Conservation (phyloP, 805 yeast genomes). For the Wickerhamia fluorescens region DNA sequence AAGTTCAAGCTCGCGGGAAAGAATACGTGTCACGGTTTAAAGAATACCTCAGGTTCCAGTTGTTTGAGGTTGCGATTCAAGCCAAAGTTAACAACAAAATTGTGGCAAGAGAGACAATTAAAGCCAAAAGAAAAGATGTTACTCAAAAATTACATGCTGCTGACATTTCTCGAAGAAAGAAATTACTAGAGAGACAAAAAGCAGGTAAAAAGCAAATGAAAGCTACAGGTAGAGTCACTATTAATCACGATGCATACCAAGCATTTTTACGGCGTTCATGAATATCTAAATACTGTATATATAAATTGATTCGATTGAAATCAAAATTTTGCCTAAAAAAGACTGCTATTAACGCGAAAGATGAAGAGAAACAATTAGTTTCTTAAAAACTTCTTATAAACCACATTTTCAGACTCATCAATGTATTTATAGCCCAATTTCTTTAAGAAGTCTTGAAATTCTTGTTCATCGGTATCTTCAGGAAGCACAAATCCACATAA, state of each 20-base stretch:
- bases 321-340: neutral
- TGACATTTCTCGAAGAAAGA: slow-evolving; percentile 84
- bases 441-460: slow-evolving; percentile 61
- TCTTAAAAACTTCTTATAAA: slow-evolving; percentile 70
- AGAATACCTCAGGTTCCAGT: slow-evolving; percentile 70
- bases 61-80: slow-evolving; percentile 89
- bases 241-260: slow-evolving; percentile 83
- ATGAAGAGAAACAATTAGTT: slow-evolving; percentile 1
- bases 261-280: slow-evolving; percentile 48
- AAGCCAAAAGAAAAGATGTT: slow-evolving; percentile 93
- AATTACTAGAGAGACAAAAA: slow-evolving; percentile 79
- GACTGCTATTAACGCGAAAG: neutral
- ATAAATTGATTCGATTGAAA: neutral
- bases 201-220: slow-evolving; percentile 88
- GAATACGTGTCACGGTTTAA: slow-evolving; percentile 82
- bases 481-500: slow-evolving; percentile 89
- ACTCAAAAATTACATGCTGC: slow-evolving; percentile 89
- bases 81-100: slow-evolving; percentile 77
- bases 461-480: slow-evolving; percentile 48
- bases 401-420: slow-evolving; percentile 81
- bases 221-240: slow-evolving; percentile 67
- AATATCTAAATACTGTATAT: slow-evolving; percentile 5
- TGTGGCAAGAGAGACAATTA: slow-evolving; percentile 86
- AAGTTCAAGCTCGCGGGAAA: slow-evolving; percentile 64
- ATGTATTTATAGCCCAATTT: slow-evolving; percentile 67